Evolutionary conservation across 2,329 filamentous ascomycete genomes (phyloP).

Genomic region (Fusarium sp.): DNA sequence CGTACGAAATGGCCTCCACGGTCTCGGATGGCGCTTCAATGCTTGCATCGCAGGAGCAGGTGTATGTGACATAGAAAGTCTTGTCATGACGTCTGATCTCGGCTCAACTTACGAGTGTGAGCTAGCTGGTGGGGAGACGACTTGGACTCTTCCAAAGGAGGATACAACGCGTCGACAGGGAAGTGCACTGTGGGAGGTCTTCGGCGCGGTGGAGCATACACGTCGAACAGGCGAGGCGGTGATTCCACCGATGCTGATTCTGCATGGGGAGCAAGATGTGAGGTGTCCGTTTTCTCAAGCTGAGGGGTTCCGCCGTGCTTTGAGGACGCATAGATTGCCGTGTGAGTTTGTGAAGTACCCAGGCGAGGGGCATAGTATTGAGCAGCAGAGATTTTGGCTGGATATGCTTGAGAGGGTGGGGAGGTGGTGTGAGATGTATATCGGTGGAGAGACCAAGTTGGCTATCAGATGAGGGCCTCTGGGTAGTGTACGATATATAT

Average conservation of each 20-base stretch:
- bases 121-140: slow-evolving; percentile 8
- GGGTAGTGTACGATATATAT: neutral
- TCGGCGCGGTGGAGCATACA: slow-evolving; percentile 7
- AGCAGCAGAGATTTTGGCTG: slow-evolving; percentile 30
- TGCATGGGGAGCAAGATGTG: slow-evolving; percentile 31
- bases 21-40: slow-evolving; percentile 53
- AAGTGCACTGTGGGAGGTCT: slow-evolving; percentile 35
- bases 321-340: slow-evolving; percentile 14
- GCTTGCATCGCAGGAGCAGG: slow-evolving; percentile 55
- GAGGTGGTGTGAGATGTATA: slow-evolving; percentile 27
- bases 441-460: neutral
- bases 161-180: slow-evolving; percentile 32
- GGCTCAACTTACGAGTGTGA: slow-evolving; percentile 36
- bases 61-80: slow-evolving; percentile 54
- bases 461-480: neutral
- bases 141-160: slow-evolving; percentile 20
- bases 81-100: slow-evolving; percentile 49
- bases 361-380: slow-evolving; percentile 6
- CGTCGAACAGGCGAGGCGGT: neutral
- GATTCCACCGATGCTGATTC: slow-evolving; percentile 32
- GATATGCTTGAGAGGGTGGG: slow-evolving; percentile 37
- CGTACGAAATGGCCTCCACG: slow-evolving; percentile 53
- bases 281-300: slow-evolving; percentile 36
- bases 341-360: slow-evolving; percentile 38
- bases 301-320: slow-evolving; percentile 16